phyloP scores from a whole-genome alignment of 2,329 filamentous ascomycete species.

The Hymenoscyphus scutula region DNA sequence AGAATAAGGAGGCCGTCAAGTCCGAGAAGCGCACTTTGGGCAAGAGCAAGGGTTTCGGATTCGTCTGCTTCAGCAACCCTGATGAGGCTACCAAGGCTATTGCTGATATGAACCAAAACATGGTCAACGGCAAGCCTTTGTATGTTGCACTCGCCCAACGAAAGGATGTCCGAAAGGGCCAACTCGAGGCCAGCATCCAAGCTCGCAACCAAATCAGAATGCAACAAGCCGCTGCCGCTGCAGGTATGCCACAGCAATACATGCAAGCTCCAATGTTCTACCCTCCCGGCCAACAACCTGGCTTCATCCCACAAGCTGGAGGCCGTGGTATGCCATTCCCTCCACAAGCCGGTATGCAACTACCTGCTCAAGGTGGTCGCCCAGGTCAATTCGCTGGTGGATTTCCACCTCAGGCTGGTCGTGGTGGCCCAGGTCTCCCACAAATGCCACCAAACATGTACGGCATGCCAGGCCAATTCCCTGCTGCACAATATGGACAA shows the following conservation, averaged over 20 bases:
- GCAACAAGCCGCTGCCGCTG: slow-evolving; percentile 92
- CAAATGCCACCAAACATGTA: slow-evolving; percentile 88
- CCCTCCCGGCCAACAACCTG: slow-evolving; percentile 74
- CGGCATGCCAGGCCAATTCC: slow-evolving; percentile 75
- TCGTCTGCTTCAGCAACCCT: slow-evolving; percentile 99
- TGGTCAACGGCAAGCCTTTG: slow-evolving; percentile 93
- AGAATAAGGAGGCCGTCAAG: slow-evolving; percentile 57
- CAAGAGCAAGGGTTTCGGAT: slow-evolving; percentile 99
- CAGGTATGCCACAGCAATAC: slow-evolving; percentile 82
- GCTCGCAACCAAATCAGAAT: slow-evolving; percentile 97
- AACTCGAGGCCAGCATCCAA: slow-evolving; percentile 98
- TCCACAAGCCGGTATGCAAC: slow-evolving; percentile 57
- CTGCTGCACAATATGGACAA: slow-evolving; percentile 74
- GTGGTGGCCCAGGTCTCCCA: slow-evolving; percentile 78
- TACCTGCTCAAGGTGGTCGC: slow-evolving; percentile 76
- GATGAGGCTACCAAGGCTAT: slow-evolving; percentile 99
- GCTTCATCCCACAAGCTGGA: slow-evolving; percentile 59
- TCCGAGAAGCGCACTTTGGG: slow-evolving; percentile 61
- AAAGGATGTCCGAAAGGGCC: slow-evolving; percentile 99
- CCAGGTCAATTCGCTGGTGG: slow-evolving; percentile 80
- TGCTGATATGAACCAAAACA: slow-evolving; percentile 99
- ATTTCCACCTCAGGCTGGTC: slow-evolving; percentile 80
- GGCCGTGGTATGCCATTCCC: slow-evolving; percentile 67
- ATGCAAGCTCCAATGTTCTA: slow-evolving; percentile 94
- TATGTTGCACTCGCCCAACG: slow-evolving; percentile 98